phyloP scores from a whole-genome alignment of 1,284 basidiomycete species.

The Cryptococcus depauperatus region DNA sequence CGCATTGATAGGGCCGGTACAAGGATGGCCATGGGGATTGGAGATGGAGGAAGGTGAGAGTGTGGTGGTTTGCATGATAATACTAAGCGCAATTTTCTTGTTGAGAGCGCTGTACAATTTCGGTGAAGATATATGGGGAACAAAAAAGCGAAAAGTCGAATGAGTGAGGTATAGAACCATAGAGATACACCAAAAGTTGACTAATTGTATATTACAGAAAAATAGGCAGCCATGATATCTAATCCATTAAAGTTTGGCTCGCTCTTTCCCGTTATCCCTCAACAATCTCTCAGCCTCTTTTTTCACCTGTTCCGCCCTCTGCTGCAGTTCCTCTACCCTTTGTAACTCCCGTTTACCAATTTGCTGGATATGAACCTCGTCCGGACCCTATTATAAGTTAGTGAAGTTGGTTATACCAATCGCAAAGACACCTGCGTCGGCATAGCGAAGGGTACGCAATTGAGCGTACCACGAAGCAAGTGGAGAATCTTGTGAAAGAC shows the following conservation, averaged over 20 bases:
- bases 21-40: conserved; percentile 30
- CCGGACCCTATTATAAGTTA: conserved; percentile 60
- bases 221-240: too few species aligned
- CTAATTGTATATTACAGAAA: too few species aligned
- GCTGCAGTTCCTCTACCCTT: conserved; percentile 28
- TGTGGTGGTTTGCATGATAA: conserved; percentile 24
- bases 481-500: conserved; percentile 79
- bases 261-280: conserved; percentile 2
- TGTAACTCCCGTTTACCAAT: conserved; percentile 78
- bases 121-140: too few species aligned
- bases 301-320: conserved; percentile 16
- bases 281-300: conserved; percentile 17
- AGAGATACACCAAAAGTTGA: too few species aligned
- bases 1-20: conserved; percentile 31
- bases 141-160: conserved; percentile 13
- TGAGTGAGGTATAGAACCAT: conserved; percentile 10
- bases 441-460: conserved; percentile 77
- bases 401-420: too few species aligned
- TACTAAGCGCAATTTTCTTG: conserved; percentile 24
- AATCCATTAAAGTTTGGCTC: conserved; percentile 7
- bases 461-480: conserved; percentile 72
- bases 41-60: conserved; percentile 27
- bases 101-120: conserved; percentile 33
- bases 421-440: conserved; percentile 63
- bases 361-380: conserved; percentile 92